Evolutionary conservation across 352 stramenopile species (phyloP).

Genomic region (Elongisporangium prolatum): DNA sequence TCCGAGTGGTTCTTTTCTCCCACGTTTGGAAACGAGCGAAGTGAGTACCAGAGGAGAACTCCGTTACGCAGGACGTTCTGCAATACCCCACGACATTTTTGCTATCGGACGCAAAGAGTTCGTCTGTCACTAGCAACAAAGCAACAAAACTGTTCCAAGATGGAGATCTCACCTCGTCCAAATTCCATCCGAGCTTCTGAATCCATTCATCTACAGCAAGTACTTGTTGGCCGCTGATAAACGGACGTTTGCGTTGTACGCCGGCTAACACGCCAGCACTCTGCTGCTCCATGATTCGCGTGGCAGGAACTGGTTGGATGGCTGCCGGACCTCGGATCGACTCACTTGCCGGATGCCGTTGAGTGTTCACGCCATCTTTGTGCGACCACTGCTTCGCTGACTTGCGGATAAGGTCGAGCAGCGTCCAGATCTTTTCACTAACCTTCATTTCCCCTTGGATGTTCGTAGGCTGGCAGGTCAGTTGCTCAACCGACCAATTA

Average conservation of each 20-base stretch:
- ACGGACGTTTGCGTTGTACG: conserved; percentile 12
- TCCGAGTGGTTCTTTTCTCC: background rate
- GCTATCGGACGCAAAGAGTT: conserved; percentile 1
- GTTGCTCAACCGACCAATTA: background rate
- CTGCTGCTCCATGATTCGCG: background rate
- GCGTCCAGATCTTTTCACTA: background rate
- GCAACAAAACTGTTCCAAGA: background rate
- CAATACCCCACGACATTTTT: conserved; percentile 13
- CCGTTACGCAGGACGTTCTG: conserved; percentile 35
- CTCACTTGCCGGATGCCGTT: background rate
- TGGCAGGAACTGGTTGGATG: background rate
- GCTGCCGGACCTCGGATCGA: background rate
- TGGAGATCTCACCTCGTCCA: conserved; percentile 5
- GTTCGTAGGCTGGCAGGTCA: background rate
- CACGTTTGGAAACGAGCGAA: background rate
- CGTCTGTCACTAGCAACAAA: background rate
- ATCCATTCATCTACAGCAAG: conserved; percentile 26
- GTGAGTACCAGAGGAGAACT: conserved; percentile 26
- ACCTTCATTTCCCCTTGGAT: background rate
- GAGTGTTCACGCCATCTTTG: background rate
- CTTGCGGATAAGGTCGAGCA: background rate
- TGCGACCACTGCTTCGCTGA: background rate
- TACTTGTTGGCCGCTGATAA: conserved; percentile 27
- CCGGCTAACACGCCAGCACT: background rate
- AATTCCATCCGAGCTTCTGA: conserved; percentile 9